A percentile compares a stretch with the other conserved stretches of the same genome.
Conservation (phyloP, 2,329 filamentous ascomycete species). For the Trichoderma koningii region DNA sequence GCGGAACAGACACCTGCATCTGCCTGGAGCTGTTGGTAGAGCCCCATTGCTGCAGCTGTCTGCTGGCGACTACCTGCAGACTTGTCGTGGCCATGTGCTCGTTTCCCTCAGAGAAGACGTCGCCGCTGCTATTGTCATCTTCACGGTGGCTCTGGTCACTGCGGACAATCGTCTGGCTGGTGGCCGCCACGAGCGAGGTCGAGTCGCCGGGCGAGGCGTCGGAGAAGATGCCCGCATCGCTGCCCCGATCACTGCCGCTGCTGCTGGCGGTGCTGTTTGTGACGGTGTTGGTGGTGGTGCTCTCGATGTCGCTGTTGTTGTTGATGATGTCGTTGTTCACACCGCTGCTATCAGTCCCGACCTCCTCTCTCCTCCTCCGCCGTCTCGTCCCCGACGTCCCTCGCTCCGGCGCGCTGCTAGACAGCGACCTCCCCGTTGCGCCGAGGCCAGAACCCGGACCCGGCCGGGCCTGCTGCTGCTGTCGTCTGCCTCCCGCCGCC, state of each 20-base stretch:
- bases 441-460: too few species aligned
- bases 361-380: background rate
- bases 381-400: background rate
- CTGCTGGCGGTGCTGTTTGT: background rate
- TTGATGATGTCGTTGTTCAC: background rate
- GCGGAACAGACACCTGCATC: constrained; percentile 16
- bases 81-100: background rate
- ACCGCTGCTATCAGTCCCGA: too few species aligned
- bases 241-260: constrained; percentile 7
- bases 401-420: background rate
- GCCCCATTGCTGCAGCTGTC: background rate
- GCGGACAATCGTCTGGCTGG: background rate
- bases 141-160: background rate
- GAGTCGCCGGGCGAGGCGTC: constrained; percentile 13
- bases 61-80: constrained; percentile 9
- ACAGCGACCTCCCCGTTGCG: background rate
- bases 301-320: background rate
- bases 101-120: background rate
- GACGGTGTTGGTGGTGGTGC: background rate
- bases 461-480: background rate
- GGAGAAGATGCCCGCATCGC: constrained; percentile 17
- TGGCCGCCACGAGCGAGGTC: background rate
- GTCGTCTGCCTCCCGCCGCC: background rate
- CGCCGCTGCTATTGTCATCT: background rate
- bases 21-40: background rate